Evolutionary conservation across 2,329 filamentous ascomycete species (phyloP), one percentile per base, ranked within the genome.

Genomic region (Didymella lethalis): DNA sequence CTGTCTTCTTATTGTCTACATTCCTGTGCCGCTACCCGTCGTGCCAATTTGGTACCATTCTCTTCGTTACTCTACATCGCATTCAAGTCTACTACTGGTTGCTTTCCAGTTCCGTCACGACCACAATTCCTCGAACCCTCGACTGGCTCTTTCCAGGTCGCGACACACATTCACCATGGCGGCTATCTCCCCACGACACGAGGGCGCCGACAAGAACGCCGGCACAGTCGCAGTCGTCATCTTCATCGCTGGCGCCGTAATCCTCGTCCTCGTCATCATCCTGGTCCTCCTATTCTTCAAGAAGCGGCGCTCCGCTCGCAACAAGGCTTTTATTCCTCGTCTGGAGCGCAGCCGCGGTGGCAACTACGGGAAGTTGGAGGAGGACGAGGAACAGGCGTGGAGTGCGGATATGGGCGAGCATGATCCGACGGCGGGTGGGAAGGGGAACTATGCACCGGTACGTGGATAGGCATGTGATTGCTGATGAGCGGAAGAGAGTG

Each of bases 311-410:
- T 23, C 26, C 7, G 43, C 43, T 7, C 38, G 34, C 38, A 23
- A 45, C 18, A 34, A 43, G 7, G 41, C 28, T 0, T 54, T 58
- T 4, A 49, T 54, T 7, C 56, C 56, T 1, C 45, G 56, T 8
- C 16, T 59, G 7, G 56, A 54, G 32, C 31, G 56, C 31, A 20
- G 31, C 7, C 23, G 38, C 7, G 56, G 46, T 6, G 49, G 45
- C 4, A 46, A 41, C 7, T 59, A 59, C 8, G 56, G 56, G 8
- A 59, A 51, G 29, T 16, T 59, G 32, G 56, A 59, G 34, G 56
- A 54, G 1, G 56, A 59, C 8, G 56, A 59, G 47, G 56, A 59
- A 34, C n/a, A n/a, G 11, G 56, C 56, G 7, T 59, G 56, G 56
- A 59, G 56, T 18, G 41, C 51, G 7, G 56, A 59, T 46, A 59